Base-by-base conservation (phyloP, 2,329 filamentous ascomycete species). In the Aspergillus sp. region DNA sequence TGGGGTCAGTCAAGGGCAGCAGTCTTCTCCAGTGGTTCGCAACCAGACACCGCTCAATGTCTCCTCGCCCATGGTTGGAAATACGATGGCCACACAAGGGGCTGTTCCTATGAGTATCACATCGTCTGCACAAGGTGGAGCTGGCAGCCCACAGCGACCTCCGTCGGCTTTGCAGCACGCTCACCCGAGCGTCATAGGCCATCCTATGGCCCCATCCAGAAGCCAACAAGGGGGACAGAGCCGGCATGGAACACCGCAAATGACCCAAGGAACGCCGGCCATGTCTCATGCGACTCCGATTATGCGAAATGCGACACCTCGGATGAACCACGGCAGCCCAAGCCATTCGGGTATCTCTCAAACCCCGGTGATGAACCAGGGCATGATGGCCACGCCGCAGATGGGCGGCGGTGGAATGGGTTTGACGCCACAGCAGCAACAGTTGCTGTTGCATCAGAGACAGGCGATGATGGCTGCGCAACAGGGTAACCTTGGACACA, bases 181-280 rank as follows among this genome's bases (percentile, higher is more conserved):
- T 32, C 73, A 76, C 54, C 71, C 73, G 4, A 68, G 63, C 47
- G 63, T 72, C 13, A 71, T 72, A 62, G 61, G 66, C 50, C 69
- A 71, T 50, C 65, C 68, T 6, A 76, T 75, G 73, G 68, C 63
- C 15, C 60, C 70, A 37, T 69, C 65, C 10, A 62, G 69, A 45
- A 74, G 72, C 49, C 69, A 73, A 44, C 71, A 74, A 61, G 25
- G 25, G 10, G 71, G 70, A 25, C 69, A 66, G 17, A 75, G 72
- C 50, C 68, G 71, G 46, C 67, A 75, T 49, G 72, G 73, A 9
- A 76, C 73, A 15, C 73, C 73, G 4, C 71, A 74, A 50, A 71
- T 76, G 62, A 61, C 66, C 6, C 69, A 74, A 43, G 68, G 70
- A 37, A 75, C 72, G 2, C 72, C 72, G 7, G 68, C 68, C 19